Base-by-base conservation (phyloP, 2,329 filamentous ascomycete genomes). In the Macrophomina phaseolina region DNA sequence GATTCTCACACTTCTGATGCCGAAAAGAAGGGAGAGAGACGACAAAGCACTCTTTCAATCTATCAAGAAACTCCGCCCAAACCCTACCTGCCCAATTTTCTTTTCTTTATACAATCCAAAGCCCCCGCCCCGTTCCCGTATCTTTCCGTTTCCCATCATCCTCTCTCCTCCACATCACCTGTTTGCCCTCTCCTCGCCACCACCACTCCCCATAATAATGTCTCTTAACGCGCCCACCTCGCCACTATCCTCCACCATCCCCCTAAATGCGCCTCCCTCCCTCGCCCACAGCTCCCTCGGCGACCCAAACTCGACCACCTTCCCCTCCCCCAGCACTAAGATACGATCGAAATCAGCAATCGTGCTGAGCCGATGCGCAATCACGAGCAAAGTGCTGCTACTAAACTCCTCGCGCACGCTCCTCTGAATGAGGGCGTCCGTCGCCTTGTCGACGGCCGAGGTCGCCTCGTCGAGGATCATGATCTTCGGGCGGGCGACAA, bases 401-500 rank as follows among this genome's bases (percentile, higher is more conserved):
- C 51, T 51, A 49, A 74, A 74, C 62, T 72, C 66, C 32, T 70
- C 66, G 8, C 67, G 58, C 18, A 74, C 67, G 49, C 67, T 65
- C 14, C 51, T 40, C 56, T 70, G 72, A 48, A 74, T 72, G 60
- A 68, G 63, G 18, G 46, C 61, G 38, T 73, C 72, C 12, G 70
- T 74, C 30, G 66, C 68, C 34, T 66, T 67, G 68, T 74, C 71
- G 3, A 74, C 66, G 0, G 91, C 90, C 3, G 87, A 90, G 0
- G 91, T 94, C 0, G 91, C 91, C 79, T 94, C 91, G 74, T 94
- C 91, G 1, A 94, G 84, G 1, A 94, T 87, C 86, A 94, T 90
- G 71, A 94, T 88, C 74, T 90, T 90, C 3, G 91, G 90, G 0
- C 89, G 85, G 6, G 70, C 58, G 12, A 71, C 55, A 46, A 73